These are phyloP conservation scores for Pichia nakasei DNA, from an alignment of 805 yeast genomes.

Conservation along the genomic window DNA sequence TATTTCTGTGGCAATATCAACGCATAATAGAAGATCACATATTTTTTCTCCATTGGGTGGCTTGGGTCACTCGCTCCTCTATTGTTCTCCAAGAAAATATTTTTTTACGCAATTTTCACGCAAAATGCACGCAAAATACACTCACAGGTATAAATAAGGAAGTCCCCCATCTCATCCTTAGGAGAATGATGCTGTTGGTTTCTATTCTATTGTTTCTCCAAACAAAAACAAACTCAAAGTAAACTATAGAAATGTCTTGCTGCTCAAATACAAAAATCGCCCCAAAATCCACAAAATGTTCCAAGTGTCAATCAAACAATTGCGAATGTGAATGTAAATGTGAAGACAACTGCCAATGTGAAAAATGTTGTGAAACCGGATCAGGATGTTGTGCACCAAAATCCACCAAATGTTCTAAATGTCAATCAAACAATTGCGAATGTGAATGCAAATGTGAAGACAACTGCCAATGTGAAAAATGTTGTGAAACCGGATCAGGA, in stretches of 20 bases:
- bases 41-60: neutral
- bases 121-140: neutral
- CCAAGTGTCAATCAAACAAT: neutral
- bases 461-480: neutral
- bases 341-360: neutral
- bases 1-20: neutral
- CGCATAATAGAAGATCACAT: neutral
- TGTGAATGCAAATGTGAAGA: neutral
- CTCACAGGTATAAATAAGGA: neutral
- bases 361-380: neutral
- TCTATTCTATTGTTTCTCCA: neutral
- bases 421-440: neutral
- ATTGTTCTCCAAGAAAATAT: neutral
- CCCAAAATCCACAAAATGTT: neutral
- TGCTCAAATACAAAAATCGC: neutral
- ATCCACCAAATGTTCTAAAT: neutral
- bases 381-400: neutral
- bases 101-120: neutral
- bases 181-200: neutral
- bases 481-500: neutral
- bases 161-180: neutral
- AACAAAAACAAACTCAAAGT: neutral
- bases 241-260: neutral
- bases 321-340: neutral
- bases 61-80: neutral